Percentiles rank a stretch among this genome's conserved stretches.
Evolutionary conservation across 495 filamentous ascomycete genomes (phyloP).

Genomic region (Neurospora hispaniola): DNA sequence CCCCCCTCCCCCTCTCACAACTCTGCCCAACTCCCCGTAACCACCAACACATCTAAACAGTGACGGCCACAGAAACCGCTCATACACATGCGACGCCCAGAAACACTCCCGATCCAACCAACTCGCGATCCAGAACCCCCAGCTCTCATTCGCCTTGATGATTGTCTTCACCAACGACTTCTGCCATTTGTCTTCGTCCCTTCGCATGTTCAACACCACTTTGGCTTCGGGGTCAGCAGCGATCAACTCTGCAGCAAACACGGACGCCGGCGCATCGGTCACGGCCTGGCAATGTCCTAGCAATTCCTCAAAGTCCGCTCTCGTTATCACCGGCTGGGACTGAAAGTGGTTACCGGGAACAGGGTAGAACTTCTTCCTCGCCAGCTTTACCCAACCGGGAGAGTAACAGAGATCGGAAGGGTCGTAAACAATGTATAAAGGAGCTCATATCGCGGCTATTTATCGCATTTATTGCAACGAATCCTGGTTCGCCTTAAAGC

Average conservation of each 20-base stretch:
- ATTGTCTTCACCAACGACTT: constrained; percentile 13
- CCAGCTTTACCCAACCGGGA: constrained; percentile 34
- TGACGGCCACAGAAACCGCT: constrained; percentile 18
- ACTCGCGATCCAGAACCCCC: constrained; percentile 15
- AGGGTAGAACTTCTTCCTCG: constrained; percentile 15
- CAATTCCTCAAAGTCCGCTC: constrained; percentile 40
- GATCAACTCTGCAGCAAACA: constrained; percentile 33
- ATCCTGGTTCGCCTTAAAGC: not conserved
- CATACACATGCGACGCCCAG: constrained; percentile 21
- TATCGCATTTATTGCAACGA: not conserved
- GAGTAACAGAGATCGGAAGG: constrained; percentile 43
- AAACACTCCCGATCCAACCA: constrained; percentile 17
- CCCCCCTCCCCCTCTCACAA: constrained; percentile 10
- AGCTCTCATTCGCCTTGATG: constrained; percentile 13
- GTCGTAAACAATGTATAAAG: constrained; percentile 40
- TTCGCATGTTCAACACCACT: constrained; percentile 32
- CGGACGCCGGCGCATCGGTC: constrained; percentile 30
- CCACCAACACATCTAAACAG: constrained; percentile 12
- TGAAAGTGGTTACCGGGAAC: not conserved
- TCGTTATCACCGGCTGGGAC: constrained; percentile 24
- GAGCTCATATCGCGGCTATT: not conserved
- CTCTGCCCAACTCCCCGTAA: constrained; percentile 13
- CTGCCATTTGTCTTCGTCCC: constrained; percentile 33
- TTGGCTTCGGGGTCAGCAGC: constrained; percentile 36
- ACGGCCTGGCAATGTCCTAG: constrained; percentile 34